Evolutionary conservation across 2,329 filamentous ascomycete genomes (phyloP), one percentile per base, ranked within the genome.

Genomic region (Calonectria pteridis): DNA sequence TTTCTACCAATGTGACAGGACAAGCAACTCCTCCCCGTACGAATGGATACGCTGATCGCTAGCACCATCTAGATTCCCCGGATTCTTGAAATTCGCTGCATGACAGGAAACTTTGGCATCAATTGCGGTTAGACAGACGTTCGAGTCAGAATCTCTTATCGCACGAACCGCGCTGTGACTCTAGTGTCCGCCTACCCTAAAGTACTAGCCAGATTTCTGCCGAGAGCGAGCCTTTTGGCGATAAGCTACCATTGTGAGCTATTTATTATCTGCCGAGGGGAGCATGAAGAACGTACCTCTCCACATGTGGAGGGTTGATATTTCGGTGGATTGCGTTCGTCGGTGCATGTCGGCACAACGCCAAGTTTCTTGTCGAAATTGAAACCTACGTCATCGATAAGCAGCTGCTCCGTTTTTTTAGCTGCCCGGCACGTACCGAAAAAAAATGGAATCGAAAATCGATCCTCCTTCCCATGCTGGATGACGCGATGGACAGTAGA

Each of bases 381-480:
- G 23, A 62, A 62, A 3, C 55, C 55, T 62, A 20, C 3, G 26
- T 20, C 13, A 26, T 6, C 7, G 13, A 62, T 62, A 5, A 62
- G 55, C 7, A 11, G 3, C 0, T 20, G 55, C 7, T 13, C n/a
- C 33, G 6, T 6, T 18, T 5, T 4, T 13, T 29, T 23, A n/a
- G 20, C 18, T 23, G 20, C 28, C n/a, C 1, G n/a, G 43, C 7
- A 89, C 71, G 89, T 86, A 0, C 87, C 87, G 66, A 91, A 88
- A 79, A 91, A 91, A 78, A 91, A 91, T 1, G 89, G 89, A 86
- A 91, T 89, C 0, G 87, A 89, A 55, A 88, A 87, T 18, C 89
- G 82, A 66, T 87, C 86, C 7, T 80, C 79, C 0, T 75, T 77
- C 0, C 83, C 82, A 49, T 84, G 81, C 70, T 88, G 88, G 23